Conservation (phyloP, 192 early-diverging fungal genomes). For the Backusella morwellensis region DNA sequence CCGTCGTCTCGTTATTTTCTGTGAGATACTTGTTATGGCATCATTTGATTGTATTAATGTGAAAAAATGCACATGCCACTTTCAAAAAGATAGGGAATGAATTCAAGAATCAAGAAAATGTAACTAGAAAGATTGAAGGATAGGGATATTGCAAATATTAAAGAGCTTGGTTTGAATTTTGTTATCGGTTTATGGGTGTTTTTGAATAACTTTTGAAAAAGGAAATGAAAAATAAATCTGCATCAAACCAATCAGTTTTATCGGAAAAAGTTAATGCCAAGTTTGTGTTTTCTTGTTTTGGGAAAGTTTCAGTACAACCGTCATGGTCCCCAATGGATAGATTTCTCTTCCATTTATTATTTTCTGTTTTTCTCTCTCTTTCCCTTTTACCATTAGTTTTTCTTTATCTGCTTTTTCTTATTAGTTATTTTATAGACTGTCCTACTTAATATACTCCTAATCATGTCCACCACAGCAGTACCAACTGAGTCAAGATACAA, state of each 20-base stretch:
- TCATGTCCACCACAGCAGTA: background rate
- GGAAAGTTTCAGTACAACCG: background rate
- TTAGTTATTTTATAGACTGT: background rate
- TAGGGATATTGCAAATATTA: background rate
- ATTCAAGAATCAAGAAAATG: background rate
- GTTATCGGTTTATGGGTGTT: background rate
- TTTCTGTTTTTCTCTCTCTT: background rate
- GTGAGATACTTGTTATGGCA: background rate
- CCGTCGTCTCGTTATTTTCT: background rate
- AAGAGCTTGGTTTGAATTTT: background rate
- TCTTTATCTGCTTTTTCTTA: background rate
- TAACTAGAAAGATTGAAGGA: background rate
- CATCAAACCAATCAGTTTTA: background rate
- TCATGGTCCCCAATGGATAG: conserved; percentile 1
- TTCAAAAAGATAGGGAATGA: background rate
- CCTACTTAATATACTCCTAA: background rate
- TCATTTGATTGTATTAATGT: background rate
- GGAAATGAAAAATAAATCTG: background rate
- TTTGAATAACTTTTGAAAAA: background rate
- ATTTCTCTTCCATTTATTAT: conserved; percentile 5
- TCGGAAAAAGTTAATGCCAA: background rate
- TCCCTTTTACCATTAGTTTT: background rate
- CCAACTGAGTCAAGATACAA: conserved; percentile 12
- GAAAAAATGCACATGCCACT: background rate
- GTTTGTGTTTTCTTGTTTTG: background rate